A percentile compares a stretch with the other conserved stretches of the same genome.
Conservation (phyloP, 192 early-diverging fungal genomes). For the Mortierella hygrophila region DNA sequence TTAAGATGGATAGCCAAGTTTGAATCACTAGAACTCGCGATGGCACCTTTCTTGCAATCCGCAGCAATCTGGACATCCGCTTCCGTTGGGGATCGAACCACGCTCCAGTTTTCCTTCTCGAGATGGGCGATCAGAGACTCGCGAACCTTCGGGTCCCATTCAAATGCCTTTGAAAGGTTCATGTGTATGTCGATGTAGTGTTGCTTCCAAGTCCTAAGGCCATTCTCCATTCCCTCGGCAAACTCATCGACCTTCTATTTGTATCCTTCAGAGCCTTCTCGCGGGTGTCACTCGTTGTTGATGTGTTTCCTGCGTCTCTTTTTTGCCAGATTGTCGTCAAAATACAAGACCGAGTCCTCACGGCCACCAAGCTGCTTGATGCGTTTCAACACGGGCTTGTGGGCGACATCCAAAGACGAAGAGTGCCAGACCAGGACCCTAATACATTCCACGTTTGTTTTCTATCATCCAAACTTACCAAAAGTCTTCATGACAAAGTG, state of each 20-base stretch:
- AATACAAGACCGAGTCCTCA: neutral
- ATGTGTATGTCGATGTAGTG: neutral
- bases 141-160: neutral
- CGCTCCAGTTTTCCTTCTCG: neutral
- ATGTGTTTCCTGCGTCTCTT: neutral
- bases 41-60: neutral
- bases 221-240: neutral
- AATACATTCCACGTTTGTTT: too few relatives aligned
- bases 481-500: too few relatives aligned
- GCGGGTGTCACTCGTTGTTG: neutral
- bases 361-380: neutral
- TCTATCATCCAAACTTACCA: too few relatives aligned
- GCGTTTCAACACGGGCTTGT: neutral
- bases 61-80: conserved; percentile 8
- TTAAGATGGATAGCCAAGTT: conserved; percentile 1
- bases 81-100: conserved; percentile 2
- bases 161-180: neutral
- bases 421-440: neutral
- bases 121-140: neutral
- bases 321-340: neutral
- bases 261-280: neutral
- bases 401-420: neutral
- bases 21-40: neutral
- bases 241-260: neutral
- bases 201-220: neutral